Conservation (phyloP, 2,329 filamentous ascomycete species). For the Knufia petricola region DNA sequence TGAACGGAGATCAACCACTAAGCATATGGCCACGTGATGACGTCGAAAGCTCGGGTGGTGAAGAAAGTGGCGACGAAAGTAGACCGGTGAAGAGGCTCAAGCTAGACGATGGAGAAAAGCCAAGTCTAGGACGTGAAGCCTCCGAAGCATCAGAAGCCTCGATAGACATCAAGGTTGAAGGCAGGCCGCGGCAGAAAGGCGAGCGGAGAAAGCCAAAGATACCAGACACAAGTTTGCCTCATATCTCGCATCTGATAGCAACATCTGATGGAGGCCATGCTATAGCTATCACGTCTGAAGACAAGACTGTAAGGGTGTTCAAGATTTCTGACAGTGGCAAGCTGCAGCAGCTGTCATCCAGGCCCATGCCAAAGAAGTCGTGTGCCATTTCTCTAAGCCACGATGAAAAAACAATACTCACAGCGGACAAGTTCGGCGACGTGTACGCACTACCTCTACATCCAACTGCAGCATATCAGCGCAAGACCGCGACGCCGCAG, state of each 20-base stretch:
- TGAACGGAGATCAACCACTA: conserved; percentile 48
- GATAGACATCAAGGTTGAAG: conserved; percentile 23
- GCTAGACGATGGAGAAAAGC: conserved; percentile 20
- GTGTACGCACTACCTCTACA: conserved; percentile 80
- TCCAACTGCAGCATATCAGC: conserved; percentile 29
- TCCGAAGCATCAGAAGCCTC: conserved; percentile 20
- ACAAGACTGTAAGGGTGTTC: conserved; percentile 84
- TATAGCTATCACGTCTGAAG: conserved; percentile 74
- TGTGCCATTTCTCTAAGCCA: conserved; percentile 63
- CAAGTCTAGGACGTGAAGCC: conserved; percentile 13
- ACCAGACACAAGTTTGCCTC: conserved; percentile 30
- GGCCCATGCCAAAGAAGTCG: conserved; percentile 87
- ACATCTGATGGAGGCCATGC: conserved; percentile 59
- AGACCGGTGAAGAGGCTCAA: conserved; percentile 39
- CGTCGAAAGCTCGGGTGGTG: conserved; percentile 25
- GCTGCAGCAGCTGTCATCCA: conserved; percentile 59
- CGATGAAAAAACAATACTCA: conserved; percentile 63
- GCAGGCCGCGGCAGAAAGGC: conserved; percentile 16
- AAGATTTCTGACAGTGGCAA: conserved; percentile 51
- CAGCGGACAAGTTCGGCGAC: conserved; percentile 93
- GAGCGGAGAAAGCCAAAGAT: conserved; percentile 18
- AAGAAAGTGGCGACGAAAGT: conserved; percentile 24
- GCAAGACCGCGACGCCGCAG: conserved; percentile 20
- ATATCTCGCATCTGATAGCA: conserved; percentile 58
- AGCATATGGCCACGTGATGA: conserved; percentile 47